Conservation (phyloP, 352 stramenopile species). For the Globisporangium polare region DNA sequence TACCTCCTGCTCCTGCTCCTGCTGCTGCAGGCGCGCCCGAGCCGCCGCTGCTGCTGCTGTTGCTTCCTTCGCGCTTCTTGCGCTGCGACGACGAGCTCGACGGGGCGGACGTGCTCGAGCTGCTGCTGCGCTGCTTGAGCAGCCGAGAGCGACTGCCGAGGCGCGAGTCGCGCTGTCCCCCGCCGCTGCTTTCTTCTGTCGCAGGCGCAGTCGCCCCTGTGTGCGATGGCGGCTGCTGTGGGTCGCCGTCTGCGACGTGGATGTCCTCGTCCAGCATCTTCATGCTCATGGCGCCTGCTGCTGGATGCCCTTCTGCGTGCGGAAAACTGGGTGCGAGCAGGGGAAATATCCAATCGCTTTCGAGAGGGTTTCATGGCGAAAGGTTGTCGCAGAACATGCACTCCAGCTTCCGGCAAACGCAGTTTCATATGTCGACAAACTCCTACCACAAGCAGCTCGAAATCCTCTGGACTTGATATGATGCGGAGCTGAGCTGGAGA, state of each 20-base stretch:
- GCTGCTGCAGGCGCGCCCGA: not conserved
- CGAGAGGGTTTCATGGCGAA: not conserved
- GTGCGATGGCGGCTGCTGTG: not conserved
- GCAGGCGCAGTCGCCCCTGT: not conserved
- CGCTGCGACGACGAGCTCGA: not conserved
- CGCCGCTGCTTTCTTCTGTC: not conserved
- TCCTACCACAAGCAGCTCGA: not conserved
- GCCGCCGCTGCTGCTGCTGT: not conserved
- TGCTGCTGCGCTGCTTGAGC: slow-evolving; percentile 20
- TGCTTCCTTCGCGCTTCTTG: slow-evolving; percentile 12
- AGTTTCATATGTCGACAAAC: not conserved
- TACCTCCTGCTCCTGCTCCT: slow-evolving; percentile 12
- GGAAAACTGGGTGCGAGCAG: not conserved
- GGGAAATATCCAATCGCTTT: slow-evolving; percentile 12
- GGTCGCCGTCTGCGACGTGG: not conserved
- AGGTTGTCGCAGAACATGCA: not conserved
- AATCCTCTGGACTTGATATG: not conserved
- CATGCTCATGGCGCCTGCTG: slow-evolving; percentile 26
- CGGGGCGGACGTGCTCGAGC: slow-evolving; percentile 10
- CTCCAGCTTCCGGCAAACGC: not conserved
- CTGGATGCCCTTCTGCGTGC: not conserved
- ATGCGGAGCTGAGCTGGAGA: too few relatives aligned
- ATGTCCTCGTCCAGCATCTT: slow-evolving; percentile 27
- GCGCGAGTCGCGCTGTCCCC: not conserved
- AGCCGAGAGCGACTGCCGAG: slow-evolving; percentile 19